Base-by-base conservation (phyloP, 2,329 filamentous ascomycete species). In the Penicillium decumbens region DNA sequence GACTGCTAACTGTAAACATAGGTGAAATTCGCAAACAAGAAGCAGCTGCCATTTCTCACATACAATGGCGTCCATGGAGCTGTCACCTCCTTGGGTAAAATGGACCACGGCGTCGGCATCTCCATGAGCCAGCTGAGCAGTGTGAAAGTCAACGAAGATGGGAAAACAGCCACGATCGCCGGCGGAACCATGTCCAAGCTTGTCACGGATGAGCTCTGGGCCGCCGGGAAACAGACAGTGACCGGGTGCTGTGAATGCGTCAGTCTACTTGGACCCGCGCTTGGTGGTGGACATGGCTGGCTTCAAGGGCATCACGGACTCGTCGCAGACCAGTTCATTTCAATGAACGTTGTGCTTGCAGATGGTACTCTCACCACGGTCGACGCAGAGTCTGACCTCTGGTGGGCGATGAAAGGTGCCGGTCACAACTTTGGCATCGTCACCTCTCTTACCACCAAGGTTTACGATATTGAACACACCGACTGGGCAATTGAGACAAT, bases 341-440 rank as follows among this genome's bases (percentile, higher is more conserved):
- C 75, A 0, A 65, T 78, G 65, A 73, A 77, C 20, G 58, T 82
- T 1, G 78, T 81, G 0, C 68, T 80, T 0, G 76, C 78, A 4
- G 65, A 79, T 51, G 79, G 80, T 12, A 69, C 61, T 8, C 43
- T 72, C 41, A 50, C 63, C 6, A 73, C 67, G 0, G 64, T 77
- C 1, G 73, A 47, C 60, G 65, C 33, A 9, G 64, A 66, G 6
- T 73, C 74, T 0, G 79, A 82, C 30, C 71, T 83, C 7, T 82
- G 72, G 61, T 83, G 79, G 80, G 80, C 70, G 1, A 71, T 83
- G 55, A 70, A 71, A 42, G 80, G 80, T 4, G 80, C 79, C 1
- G 80, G 79, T 1, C 77, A 81, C 50, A 82, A 82, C 63, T 82
- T 82, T 50, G 80, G 80, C 35, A 74, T 82, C 45, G 75, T 82